Base-by-base conservation (phyloP, 257 asterid species). In the Gynochthodes officinalis region DNA sequence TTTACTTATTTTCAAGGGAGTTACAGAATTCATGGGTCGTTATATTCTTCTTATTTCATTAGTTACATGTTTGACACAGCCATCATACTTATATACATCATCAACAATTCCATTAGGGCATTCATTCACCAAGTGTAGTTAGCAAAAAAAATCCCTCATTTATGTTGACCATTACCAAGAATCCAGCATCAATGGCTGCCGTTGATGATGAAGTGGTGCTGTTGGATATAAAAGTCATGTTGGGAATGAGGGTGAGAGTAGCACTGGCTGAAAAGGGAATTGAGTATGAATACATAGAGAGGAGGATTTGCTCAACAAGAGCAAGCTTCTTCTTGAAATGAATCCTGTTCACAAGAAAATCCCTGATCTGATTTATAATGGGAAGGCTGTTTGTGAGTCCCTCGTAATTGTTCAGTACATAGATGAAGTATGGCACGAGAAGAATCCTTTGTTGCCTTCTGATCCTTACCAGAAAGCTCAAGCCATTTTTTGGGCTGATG, bases 281-380 rank as follows among this genome's bases (percentile, higher is more conserved):
- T 7, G 40, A 71, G 48, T 80, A 79, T 28, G 85, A 82, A 32
- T 81, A 64, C 75, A 83, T n/a, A n/a, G 76, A 32, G 86, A 77
- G 72, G 87, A 86, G 73, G 75, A 86, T 48, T 37, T 86, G 84
- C 76, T 73, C 16, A 50, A 75, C 71, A 88, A 88, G 58, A 79
- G 82, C 72, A 66, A 73, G 15, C 67, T 84, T 67, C 77, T 88
- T 48, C 75, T 86, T 1, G 40, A 86, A 65, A 82, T 74, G 89
- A 86, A 86, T 66, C 94, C 89, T 1, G 73, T 88, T 77, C 79
- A 86, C 77, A 81, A 81, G 83, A 84, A 82, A 81, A 79, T 86
- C 19, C 91, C 94, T 4, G 87, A 83, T 42, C 32, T 88, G 62
- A 80, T 86, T 68, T 90, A 88, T 73, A 84, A 80, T n/a, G 85